Percentiles rank a stretch among this genome's conserved stretches.
Evolutionary conservation across 2,329 filamentous ascomycete genomes (phyloP).

Genomic region (Ceratocystis colombiana): DNA sequence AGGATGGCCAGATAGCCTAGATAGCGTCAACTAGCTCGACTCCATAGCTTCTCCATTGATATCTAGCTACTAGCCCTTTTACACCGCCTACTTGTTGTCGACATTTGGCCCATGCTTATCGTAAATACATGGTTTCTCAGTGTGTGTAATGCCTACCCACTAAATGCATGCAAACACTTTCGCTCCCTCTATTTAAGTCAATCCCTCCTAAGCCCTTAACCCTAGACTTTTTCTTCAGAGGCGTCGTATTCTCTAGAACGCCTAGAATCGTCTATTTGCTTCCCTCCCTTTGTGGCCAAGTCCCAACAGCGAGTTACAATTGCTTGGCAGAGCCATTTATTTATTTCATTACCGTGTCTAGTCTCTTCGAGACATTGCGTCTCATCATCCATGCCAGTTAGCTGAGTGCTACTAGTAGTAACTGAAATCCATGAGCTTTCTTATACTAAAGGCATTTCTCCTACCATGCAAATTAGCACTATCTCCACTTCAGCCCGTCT

Average conservation of each 20-base stretch:
- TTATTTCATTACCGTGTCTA: background rate
- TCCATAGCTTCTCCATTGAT: too few relatives aligned
- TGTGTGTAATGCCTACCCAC: background rate
- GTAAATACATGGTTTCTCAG: background rate
- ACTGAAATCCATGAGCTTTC: background rate
- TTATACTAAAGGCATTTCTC: background rate
- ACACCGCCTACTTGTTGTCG: too few relatives aligned
- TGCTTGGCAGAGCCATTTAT: background rate
- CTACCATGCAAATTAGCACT: background rate
- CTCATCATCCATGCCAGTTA: background rate
- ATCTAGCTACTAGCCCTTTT: too few relatives aligned
- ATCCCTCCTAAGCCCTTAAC: background rate
- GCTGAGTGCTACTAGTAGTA: background rate
- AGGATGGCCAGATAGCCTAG: too few relatives aligned
- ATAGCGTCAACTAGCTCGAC: too few relatives aligned
- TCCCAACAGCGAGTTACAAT: background rate
- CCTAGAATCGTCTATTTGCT: slow-evolving; percentile 5
- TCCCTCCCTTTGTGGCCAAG: background rate
- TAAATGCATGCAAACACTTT: slow-evolving; percentile 1
- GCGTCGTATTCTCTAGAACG: background rate
- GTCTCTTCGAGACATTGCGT: background rate
- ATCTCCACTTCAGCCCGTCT: background rate
- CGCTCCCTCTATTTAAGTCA: background rate
- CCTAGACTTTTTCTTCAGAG: background rate
- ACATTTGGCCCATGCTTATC: too few relatives aligned